Conservation (phyloP, 2,329 filamentous ascomycete genomes). For the Aspergillus floridensis region DNA sequence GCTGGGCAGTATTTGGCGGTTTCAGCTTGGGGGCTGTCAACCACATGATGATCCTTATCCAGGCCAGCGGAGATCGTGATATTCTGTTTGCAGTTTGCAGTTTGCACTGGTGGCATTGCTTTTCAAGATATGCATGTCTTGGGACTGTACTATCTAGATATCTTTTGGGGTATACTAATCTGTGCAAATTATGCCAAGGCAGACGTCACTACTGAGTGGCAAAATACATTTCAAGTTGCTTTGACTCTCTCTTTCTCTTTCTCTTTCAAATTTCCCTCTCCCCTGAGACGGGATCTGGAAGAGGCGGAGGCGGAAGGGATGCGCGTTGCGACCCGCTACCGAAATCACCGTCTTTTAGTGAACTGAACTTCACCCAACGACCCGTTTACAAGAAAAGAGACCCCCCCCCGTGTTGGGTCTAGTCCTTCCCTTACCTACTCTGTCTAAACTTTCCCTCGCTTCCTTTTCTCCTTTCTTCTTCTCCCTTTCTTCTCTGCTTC, state of each 20-base stretch:
- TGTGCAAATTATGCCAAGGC: too few species aligned
- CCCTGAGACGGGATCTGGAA: neutral
- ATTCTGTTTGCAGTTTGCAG: too few species aligned
- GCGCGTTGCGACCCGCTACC: conserved; percentile 13
- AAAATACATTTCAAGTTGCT: too few species aligned
- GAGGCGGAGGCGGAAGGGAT: conserved; percentile 13
- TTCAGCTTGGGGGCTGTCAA: neutral
- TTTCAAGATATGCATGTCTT: too few species aligned
- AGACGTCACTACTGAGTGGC: too few species aligned
- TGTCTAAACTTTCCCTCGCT: neutral
- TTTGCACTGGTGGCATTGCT: neutral
- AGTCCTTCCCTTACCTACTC: conserved; percentile 2
- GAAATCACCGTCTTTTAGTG: conserved; percentile 4
- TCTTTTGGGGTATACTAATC: too few species aligned
- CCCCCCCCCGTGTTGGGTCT: neutral
- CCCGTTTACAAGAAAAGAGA: neutral
- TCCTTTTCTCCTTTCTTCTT: neutral
- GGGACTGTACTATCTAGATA: too few species aligned
- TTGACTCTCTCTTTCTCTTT: too few species aligned
- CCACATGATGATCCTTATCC: neutral
- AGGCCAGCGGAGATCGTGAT: neutral
- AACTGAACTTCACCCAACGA: conserved; percentile 3
- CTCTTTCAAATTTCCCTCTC: too few species aligned
- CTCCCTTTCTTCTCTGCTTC: conserved; percentile 7
- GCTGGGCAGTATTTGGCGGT: neutral